Base-by-base conservation (phyloP, 805 yeast genomes). In the Saccharomycopsis synnaedendra region DNA sequence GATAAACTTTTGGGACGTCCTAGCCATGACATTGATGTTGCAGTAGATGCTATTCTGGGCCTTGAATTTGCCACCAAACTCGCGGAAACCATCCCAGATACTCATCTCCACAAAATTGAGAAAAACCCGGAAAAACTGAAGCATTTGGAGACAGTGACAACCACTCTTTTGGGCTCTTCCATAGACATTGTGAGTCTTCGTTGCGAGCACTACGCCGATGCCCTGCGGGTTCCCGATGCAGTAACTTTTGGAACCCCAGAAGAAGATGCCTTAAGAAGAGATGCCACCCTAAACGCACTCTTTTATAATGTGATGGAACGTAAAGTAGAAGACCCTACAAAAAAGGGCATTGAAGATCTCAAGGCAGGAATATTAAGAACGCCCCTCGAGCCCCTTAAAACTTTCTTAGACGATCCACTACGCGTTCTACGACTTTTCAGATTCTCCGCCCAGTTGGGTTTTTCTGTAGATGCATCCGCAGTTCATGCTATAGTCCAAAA, bases 61-160 rank as follows among this genome's bases (percentile, higher is more conserved):
- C 88, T 84, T 57, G 79, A 78, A 34, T 90, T 93, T 65, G 96
- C 95, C 1, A 68, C 69, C 33, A 74, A 74, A 9, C 65, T 93
- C 52, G 9, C 42, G 4, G 43, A 33, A 28, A 39, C 56, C 49
- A 32, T 31, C 5, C 34, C 27, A 8, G 45, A 36, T 36, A 60
- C 66, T 6, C 67, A 76, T 5, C 72, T 86, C 34, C 95, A 89
- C 60, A 85, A 82, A 49, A 88, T 93, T 53, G 88, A 85, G 52
- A 80, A 81, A 61, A 93, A 94, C 63, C 98, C 98, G 0, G 97
- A 85, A 54, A 90, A 89, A 62, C 84, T 95, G 1, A 94, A 93
- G 65, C 99, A 93, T 67, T 67, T 93, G 56, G 99, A 93, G 58
- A 94, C 99, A 1, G 94, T 97, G 39, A 93, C 97, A 3, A 88